Percentiles rank a stretch among this genome's conserved stretches.
These are phyloP conservation scores for Trypanosoma conorhini DNA, from an alignment of 208 protist genomes.

Conservation along the genomic window DNA sequence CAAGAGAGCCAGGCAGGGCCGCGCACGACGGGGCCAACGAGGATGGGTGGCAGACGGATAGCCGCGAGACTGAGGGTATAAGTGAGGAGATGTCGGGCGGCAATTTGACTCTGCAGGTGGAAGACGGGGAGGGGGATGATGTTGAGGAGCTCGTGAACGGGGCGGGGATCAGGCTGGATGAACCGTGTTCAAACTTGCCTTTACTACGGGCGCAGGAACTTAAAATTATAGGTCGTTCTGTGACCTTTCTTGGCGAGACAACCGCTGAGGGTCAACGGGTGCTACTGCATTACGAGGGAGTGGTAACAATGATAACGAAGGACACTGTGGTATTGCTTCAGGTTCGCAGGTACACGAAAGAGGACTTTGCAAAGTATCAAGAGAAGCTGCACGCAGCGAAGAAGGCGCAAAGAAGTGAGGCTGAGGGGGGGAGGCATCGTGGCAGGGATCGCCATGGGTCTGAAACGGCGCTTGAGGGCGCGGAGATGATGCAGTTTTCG, in stretches of 20 bases:
- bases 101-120: not conserved
- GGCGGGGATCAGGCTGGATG: slow-evolving; percentile 49
- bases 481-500: not conserved
- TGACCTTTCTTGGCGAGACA: slow-evolving; percentile 71
- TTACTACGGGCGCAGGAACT: slow-evolving; percentile 56
- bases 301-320: slow-evolving; percentile 72
- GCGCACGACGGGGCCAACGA: not conserved
- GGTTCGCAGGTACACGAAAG: slow-evolving; percentile 62
- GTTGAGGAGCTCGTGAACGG: slow-evolving; percentile 42
- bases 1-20: not conserved
- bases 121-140: slow-evolving; percentile 13
- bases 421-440: not conserved
- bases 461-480: not conserved
- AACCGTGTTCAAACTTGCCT: slow-evolving; percentile 64
- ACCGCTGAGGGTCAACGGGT: slow-evolving; percentile 39
- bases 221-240: slow-evolving; percentile 79
- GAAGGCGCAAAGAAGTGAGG: not conserved
- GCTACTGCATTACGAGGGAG: slow-evolving; percentile 67
- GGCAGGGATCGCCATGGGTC: not conserved
- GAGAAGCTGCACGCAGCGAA: not conserved
- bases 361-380: slow-evolving; percentile 46
- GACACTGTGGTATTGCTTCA: slow-evolving; percentile 81
- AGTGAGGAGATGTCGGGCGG: not conserved
- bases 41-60: not conserved
- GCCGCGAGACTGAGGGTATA: not conserved